A percentile compares a stretch with the other conserved stretches of the same genome.
Conservation (phyloP, 306 rosid genomes). For the Vachellia pachyceras region DNA sequence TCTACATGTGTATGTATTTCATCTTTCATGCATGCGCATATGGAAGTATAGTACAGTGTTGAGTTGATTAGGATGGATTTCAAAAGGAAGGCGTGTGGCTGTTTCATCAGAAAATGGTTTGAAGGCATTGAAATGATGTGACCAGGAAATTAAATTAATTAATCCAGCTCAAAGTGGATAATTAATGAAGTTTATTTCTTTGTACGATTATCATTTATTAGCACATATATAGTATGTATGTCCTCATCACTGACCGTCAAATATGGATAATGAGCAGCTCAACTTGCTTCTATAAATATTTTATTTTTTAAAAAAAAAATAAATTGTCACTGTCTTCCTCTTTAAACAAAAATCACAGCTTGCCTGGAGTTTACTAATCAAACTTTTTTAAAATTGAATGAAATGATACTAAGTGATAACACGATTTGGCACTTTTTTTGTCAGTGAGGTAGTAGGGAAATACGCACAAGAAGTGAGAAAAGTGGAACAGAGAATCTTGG, state of each 20-base stretch:
- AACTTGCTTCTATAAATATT: background rate
- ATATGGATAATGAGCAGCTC: background rate
- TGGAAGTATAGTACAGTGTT: background rate
- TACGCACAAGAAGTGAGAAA: constrained; percentile 47
- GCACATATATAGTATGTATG: background rate
- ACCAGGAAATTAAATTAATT: constrained; percentile 6
- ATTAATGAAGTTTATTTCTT: background rate
- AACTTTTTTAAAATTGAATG: background rate
- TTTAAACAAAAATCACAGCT: background rate
- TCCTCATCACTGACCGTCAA: background rate
- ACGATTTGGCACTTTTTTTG: background rate
- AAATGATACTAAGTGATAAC: background rate
- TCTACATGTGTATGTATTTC: background rate
- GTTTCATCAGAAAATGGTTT: background rate
- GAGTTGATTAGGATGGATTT: background rate
- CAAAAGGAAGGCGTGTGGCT: background rate
- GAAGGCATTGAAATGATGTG: constrained; percentile 23
- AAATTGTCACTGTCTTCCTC: too few relatives aligned
- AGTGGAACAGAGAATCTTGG: constrained; percentile 53
- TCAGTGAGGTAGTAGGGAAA: constrained; percentile 55
- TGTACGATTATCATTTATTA: background rate
- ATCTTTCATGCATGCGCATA: background rate
- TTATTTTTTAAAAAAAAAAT: background rate
- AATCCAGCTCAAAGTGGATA: constrained; percentile 12
- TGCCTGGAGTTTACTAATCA: background rate